These are phyloP conservation scores for Prunus campanulata DNA, from an alignment of 306 rosid species.

Conservation along the genomic window DNA sequence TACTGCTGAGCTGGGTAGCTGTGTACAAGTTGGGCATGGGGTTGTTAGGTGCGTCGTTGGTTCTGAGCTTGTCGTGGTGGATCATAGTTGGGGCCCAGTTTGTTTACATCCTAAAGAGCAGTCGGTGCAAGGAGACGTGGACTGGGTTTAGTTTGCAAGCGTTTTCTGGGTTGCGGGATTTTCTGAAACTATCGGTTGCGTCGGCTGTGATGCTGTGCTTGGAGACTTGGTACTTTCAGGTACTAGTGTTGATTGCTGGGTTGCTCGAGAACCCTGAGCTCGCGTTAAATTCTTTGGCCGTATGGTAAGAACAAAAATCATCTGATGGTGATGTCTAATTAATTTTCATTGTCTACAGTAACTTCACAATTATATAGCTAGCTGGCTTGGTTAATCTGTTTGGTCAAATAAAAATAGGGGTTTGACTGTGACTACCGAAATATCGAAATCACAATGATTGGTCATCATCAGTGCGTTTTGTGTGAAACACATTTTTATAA, in stretches of 20 bases:
- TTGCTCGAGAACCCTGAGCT: constrained; percentile 59
- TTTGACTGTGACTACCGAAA: too few relatives aligned
- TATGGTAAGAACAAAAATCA: constrained; percentile 42
- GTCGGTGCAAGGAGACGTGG: constrained; percentile 47
- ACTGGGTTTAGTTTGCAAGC: constrained; percentile 47
- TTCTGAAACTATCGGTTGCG: constrained; percentile 49
- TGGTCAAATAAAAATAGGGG: too few relatives aligned
- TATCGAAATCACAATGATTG: too few relatives aligned
- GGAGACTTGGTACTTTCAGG: constrained; percentile 74
- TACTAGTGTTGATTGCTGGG: constrained; percentile 61
- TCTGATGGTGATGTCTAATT: background rate
- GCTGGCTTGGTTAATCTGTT: too few relatives aligned
- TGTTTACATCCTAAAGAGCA: constrained; percentile 31
- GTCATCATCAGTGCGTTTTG: too few relatives aligned
- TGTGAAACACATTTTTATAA: background rate
- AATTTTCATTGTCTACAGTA: too few relatives aligned
- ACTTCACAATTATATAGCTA: too few relatives aligned
- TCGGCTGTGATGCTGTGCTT: constrained; percentile 84
- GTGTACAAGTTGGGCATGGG: constrained; percentile 51
- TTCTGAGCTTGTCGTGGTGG: constrained; percentile 78
- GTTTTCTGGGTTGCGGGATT: constrained; percentile 44
- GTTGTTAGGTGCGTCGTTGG: constrained; percentile 52
- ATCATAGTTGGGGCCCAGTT: constrained; percentile 59
- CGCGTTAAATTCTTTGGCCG: constrained; percentile 54
- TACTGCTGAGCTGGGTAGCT: constrained; percentile 48